Base-by-base conservation (phyloP, 305 asterid genomes). In the Plantago lanceolata region DNA sequence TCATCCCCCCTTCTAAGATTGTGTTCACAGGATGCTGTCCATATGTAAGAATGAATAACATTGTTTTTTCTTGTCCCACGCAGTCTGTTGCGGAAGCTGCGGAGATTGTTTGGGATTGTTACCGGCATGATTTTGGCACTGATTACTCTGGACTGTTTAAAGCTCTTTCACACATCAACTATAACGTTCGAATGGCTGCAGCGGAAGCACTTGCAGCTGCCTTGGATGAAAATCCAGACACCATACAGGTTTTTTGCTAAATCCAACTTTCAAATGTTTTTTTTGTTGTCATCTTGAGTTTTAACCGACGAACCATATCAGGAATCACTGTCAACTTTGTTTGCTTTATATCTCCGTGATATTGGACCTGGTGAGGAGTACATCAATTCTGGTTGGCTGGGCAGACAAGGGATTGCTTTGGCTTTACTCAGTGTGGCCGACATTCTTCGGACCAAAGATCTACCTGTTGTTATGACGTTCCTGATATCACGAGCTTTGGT, bases 191-290 rank as follows among this genome's bases (percentile, higher is more conserved):
- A 71, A 87, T 86, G 47, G 96, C 99, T 75, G 96, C 97, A 16
- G 91, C 97, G 15, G 99, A 94, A 77, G 99, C 96, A 64, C 86
- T 94, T 73, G 97, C 96, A 55, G 96, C 99, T 45, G 97, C 95
- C 70, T 78, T 94, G 83, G 99, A 94, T 82, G 99, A 94, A 81
- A 87, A 82, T 29, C 99, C 99, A 48, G 97, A 90, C 67, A 78
- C 95, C 6, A 85, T 85, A 76, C 99, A 88, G 95, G 99, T 90
- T 60, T 48, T 48, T 54, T 59, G 40, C 37, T 57, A 35, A 40
- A 24, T 69, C 65, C 49, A 68, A 59, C 45, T 40, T 61, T 64
- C 7, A 58, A 49, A 59, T 57, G 48, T 68, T 65, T 37, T 49
- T 49, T 57, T 35, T 19, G 47, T 68, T 24, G 18, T 44, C 19